These are phyloP conservation scores for Houttuynia cordata DNA, from an alignment of 164 flowering plant species.

Conservation along the genomic window DNA sequence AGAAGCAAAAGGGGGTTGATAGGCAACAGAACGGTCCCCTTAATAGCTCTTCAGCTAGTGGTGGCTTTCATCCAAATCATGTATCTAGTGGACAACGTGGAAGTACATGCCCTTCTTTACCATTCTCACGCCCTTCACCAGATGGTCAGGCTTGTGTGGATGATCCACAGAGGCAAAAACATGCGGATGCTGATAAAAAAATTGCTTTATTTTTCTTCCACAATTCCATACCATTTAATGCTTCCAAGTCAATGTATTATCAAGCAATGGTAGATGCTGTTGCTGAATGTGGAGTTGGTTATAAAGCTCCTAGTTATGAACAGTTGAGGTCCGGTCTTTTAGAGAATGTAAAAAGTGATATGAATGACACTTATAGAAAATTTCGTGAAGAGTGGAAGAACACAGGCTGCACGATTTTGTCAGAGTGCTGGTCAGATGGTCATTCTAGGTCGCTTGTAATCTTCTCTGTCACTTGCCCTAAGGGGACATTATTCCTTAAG, in stretches of 20 bases:
- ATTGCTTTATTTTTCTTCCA: slow-evolving; percentile 55
- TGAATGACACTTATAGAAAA: slow-evolving; percentile 29
- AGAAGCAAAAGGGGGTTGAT: slow-evolving; percentile 32
- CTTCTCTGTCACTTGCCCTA: slow-evolving; percentile 42
- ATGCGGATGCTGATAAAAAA: slow-evolving; percentile 47
- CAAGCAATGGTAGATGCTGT: slow-evolving; percentile 62
- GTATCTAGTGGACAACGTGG: slow-evolving; percentile 49
- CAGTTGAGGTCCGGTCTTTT: slow-evolving; percentile 37
- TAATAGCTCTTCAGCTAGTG: slow-evolving; percentile 63
- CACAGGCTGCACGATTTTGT: slow-evolving; percentile 57
- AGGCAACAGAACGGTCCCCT: slow-evolving; percentile 30
- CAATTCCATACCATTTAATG: slow-evolving; percentile 48
- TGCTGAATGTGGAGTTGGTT: slow-evolving; percentile 52
- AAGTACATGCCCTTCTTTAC: slow-evolving; percentile 46
- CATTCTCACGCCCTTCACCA: slow-evolving; percentile 37
- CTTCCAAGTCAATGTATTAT: slow-evolving; percentile 51
- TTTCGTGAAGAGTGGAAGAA: slow-evolving; percentile 47
- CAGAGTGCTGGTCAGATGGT: slow-evolving; percentile 52
- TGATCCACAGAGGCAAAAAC: slow-evolving; percentile 40
- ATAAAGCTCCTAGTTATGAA: slow-evolving; percentile 50
- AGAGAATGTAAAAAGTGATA: slow-evolving; percentile 43
- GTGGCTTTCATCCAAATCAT: slow-evolving; percentile 38
- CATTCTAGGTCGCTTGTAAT: slow-evolving; percentile 30
- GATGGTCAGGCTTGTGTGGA: slow-evolving; percentile 23
- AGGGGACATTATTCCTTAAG: slow-evolving; percentile 50